Percentiles rank a stretch among this genome's conserved stretches.
These are phyloP conservation scores for Trypanosoma brucei DNA, from an alignment of 208 protist species.

Conservation along the genomic window DNA sequence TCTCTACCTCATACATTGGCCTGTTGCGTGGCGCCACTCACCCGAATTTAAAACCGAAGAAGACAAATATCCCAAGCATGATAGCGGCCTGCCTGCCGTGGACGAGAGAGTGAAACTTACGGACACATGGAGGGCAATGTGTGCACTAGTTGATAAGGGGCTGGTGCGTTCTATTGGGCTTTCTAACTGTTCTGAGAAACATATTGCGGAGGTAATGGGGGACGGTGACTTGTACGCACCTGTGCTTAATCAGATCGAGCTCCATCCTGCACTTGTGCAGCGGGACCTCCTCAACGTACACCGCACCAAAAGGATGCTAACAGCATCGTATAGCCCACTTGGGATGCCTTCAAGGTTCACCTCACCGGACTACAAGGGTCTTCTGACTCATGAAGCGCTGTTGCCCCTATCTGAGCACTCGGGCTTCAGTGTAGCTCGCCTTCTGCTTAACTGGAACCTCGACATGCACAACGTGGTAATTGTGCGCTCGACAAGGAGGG, in stretches of 20 bases:
- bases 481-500: slow-evolving; percentile 69
- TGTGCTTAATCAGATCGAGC: slow-evolving; percentile 89
- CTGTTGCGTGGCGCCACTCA: slow-evolving; percentile 73
- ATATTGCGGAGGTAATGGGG: slow-evolving; percentile 54
- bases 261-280: slow-evolving; percentile 72
- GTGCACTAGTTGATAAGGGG: slow-evolving; percentile 69
- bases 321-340: slow-evolving; percentile 84
- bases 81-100: slow-evolving; percentile 35
- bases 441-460: slow-evolving; percentile 78
- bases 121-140: slow-evolving; percentile 89
- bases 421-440: slow-evolving; percentile 56
- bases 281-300: slow-evolving; percentile 44
- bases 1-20: slow-evolving; percentile 93
- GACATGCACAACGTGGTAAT: slow-evolving; percentile 82
- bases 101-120: slow-evolving; percentile 37
- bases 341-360: slow-evolving; percentile 71
- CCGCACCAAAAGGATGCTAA: slow-evolving; percentile 53
- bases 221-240: slow-evolving; percentile 47
- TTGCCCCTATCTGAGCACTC: slow-evolving; percentile 46
- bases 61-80: slow-evolving; percentile 64
- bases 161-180: slow-evolving; percentile 88
- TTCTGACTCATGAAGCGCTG: slow-evolving; percentile 43
- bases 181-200: slow-evolving; percentile 68
- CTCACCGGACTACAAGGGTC: slow-evolving; percentile 41
- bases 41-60: slow-evolving; percentile 36